Evolutionary conservation across 805 yeast genomes (phyloP).

Genomic region (Nakazawaea ishiwadae): DNA sequence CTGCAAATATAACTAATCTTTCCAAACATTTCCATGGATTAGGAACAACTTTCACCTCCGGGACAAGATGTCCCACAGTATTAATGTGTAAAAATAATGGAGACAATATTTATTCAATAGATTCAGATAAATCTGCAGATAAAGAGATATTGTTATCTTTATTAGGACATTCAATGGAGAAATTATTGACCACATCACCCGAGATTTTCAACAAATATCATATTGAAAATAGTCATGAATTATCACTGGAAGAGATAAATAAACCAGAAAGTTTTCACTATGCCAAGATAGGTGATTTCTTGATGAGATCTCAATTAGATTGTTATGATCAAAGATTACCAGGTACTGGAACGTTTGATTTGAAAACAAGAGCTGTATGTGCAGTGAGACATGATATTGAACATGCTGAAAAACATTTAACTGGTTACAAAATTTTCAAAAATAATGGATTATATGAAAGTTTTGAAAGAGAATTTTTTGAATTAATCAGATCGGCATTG

Average conservation of each 20-base stretch:
- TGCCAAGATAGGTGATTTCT: constrained; percentile 59
- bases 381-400: constrained; percentile 75
- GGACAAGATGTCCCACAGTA: constrained; percentile 49
- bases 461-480: constrained; percentile 75
- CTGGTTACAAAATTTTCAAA: constrained; percentile 63
- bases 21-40: constrained; percentile 39
- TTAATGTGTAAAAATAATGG: constrained; percentile 44
- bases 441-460: constrained; percentile 67
- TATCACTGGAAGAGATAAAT: constrained; percentile 15
- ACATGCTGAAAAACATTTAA: constrained; percentile 46
- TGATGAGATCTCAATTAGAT: constrained; percentile 89
- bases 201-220: constrained; percentile 39
- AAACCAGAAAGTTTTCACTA: constrained; percentile 55
- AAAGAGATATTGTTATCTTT: constrained; percentile 63
- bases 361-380: constrained; percentile 87
- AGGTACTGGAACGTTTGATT: constrained; percentile 87
- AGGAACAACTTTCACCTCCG: constrained; percentile 32
- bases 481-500: constrained; percentile 69
- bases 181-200: constrained; percentile 59
- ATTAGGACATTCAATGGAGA: constrained; percentile 78
- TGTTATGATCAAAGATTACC: constrained; percentile 74
- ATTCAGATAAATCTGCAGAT: constrained; percentile 64
- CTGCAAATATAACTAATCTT: constrained; percentile 40
- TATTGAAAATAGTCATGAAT: constrained; percentile 4
- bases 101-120: constrained; percentile 46